Conservation (phyloP, 805 yeast species). For the Metschnikowia henanensis region DNA sequence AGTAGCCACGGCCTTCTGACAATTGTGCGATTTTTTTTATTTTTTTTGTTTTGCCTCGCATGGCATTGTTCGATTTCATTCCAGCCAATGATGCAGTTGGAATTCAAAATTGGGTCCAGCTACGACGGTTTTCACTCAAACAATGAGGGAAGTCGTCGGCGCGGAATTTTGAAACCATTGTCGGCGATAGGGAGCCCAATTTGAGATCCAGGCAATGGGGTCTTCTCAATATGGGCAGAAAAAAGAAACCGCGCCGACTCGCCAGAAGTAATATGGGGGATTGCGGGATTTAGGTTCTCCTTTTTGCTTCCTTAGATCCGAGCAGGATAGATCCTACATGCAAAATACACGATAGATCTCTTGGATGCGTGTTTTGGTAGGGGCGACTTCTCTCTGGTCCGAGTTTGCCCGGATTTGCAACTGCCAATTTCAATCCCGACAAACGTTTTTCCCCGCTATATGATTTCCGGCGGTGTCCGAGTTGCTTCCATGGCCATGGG, state of each 20-base stretch:
- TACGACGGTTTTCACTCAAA: background rate
- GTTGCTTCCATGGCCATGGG: background rate
- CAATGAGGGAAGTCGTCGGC: background rate
- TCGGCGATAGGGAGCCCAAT: background rate
- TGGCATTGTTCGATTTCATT: background rate
- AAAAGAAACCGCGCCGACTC: no score
- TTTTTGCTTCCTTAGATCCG: background rate
- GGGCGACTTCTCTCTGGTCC: background rate
- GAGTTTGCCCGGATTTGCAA: no score
- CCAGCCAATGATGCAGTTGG: background rate
- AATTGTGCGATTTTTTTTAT: no score
- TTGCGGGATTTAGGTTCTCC: background rate
- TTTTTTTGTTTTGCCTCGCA: no score
- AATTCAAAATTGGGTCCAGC: background rate
- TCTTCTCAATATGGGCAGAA: no score
- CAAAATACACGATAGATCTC: no score
- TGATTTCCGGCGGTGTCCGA: conserved; percentile 7
- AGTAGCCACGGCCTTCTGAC: no score
- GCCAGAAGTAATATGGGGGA: background rate
- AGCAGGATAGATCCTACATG: background rate
- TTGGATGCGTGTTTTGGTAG: no score
- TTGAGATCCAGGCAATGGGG: background rate
- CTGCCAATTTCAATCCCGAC: no score
- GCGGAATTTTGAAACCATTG: background rate
- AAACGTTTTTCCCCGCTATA: conserved; percentile 12